Evolutionary conservation across 805 yeast genomes (phyloP).

Genomic region (fission yeast (Schizosaccharomyces pombe)): DNA sequence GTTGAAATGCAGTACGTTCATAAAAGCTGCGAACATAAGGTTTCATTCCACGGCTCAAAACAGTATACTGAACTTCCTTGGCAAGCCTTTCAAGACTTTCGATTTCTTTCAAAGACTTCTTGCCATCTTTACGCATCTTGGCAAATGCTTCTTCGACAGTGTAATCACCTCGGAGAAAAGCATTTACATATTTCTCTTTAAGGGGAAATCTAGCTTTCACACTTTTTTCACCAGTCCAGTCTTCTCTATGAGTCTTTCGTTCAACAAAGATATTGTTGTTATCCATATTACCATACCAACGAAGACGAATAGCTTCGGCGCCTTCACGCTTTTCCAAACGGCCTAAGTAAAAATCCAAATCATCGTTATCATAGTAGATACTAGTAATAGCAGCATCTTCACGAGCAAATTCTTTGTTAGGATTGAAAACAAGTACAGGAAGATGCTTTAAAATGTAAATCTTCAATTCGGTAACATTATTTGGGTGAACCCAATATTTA

Average conservation of each 20-base stretch:
- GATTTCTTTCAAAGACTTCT: conserved; percentile 65
- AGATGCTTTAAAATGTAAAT: conserved; percentile 77
- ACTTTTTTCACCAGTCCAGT: conserved; percentile 99
- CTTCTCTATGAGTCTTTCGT: conserved; percentile 94
- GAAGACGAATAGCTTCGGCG: conserved; percentile 90
- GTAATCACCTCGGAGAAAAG: conserved; percentile 57
- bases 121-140: conserved; percentile 79
- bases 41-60: conserved; percentile 57
- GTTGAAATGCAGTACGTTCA: conserved; percentile 94
- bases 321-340: conserved; percentile 91
- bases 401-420: conserved; percentile 81
- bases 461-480: conserved; percentile 88
- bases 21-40: conserved; percentile 93
- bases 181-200: conserved; percentile 75
- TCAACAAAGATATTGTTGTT: conserved; percentile 84
- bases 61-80: conserved; percentile 74
- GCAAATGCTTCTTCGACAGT: conserved; percentile 80
- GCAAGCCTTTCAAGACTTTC: conserved; percentile 84
- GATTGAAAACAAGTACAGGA: conserved; percentile 89
- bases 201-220: conserved; percentile 89
- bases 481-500: conserved; percentile 98
- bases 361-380: conserved; percentile 76
- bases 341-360: conserved; percentile 79
- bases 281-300: conserved; percentile 98
- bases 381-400: conserved; percentile 95